phyloP scores from a whole-genome alignment of 768 basidiomycete species.

The Chalciporus pseudorubinellus region DNA sequence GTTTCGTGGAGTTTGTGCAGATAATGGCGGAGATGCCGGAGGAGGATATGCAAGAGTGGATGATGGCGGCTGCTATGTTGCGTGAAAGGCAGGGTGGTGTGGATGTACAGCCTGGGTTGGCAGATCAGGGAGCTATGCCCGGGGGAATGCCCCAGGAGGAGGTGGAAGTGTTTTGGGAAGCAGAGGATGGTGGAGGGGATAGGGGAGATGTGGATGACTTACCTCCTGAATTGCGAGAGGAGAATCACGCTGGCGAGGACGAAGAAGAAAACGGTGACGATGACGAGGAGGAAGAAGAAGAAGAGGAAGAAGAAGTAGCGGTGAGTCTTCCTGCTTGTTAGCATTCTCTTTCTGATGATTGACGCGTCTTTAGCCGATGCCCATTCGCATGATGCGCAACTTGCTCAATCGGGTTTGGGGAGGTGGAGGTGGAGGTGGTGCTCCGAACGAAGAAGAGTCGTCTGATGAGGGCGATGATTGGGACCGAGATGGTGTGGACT shows the following conservation, averaged over 20 bases:
- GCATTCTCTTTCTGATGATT: not conserved
- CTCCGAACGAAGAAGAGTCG: conserved; percentile 14
- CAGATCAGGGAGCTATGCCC: conserved; percentile 34
- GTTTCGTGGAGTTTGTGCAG: conserved; percentile 62
- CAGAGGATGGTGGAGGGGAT: conserved; percentile 29
- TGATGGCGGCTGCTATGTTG: conserved; percentile 46
- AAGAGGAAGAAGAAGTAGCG: conserved; percentile 43
- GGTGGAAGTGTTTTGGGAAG: conserved; percentile 21
- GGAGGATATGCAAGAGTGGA: conserved; percentile 59
- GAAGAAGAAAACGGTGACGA: conserved; percentile 41
- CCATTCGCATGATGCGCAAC: conserved; percentile 55
- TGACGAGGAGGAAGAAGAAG: conserved; percentile 24
- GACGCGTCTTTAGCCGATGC: conserved; percentile 47
- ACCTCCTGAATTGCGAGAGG: conserved; percentile 17
- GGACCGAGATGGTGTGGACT: not conserved
- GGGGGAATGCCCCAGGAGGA: conserved; percentile 48
- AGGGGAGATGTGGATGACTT: conserved; percentile 18
- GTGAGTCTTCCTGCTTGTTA: conserved; percentile 35
- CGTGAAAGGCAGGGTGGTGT: conserved; percentile 21
- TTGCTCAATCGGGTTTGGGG: conserved; percentile 62
- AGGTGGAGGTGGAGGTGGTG: conserved; percentile 44
- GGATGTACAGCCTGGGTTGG: conserved; percentile 25
- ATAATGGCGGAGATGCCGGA: conserved; percentile 51
- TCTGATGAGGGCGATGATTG: conserved; percentile 16
- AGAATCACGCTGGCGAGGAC: conserved; percentile 34